Base-by-base conservation (phyloP, 257 asterid species). In the Nyctanthes arbortristis region DNA sequence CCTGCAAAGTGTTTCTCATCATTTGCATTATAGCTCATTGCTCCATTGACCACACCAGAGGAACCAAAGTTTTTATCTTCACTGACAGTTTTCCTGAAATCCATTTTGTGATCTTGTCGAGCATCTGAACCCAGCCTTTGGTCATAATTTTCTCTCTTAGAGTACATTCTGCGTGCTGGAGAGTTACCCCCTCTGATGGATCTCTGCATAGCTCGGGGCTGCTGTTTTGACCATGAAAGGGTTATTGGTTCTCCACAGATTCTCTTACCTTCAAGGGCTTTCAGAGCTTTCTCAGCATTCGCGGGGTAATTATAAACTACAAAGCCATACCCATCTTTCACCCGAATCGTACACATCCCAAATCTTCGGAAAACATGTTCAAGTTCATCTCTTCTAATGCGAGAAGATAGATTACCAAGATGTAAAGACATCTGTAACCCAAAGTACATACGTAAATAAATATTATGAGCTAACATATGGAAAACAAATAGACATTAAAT, bases 341-440 rank as follows among this genome's bases (percentile, higher is more conserved):
- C 69, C 68, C 65, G 81, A 68, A 87, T 61, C 5, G 62, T 83
- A 72, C 96, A 89, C 54, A 36, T 71, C 30, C 94, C 93, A 65
- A 89, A 89, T 66, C 83, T 80, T 78, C 82, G 80, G 69, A 89
- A 87, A 75, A 80, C 82, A 61, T 47, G 82, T 68, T 81, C 85
- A 36, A 87, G 84, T 30, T 83, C 93, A 59, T 81, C 85, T 31
- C 59, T 75, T 43, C 69, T 74, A 20, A 64, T 61, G 43, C 60
- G 79, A 70, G 96, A 54, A 40, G 93, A 78, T 32, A 89, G 70
- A 67, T 87, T 87, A 33, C 93, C 91, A 27, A 84, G 84, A 74
- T 87, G 84, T 82, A 87, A 74, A 37, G 96, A 84, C 96, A 89
- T 84, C 96, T 83, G 75, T 12, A 71, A 67, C 25, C 59, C 39